Evolutionary conservation across 2,329 filamentous ascomycete species (phyloP), one percentile per base, ranked within the genome.

Genomic region (Claviceps digitariae): DNA sequence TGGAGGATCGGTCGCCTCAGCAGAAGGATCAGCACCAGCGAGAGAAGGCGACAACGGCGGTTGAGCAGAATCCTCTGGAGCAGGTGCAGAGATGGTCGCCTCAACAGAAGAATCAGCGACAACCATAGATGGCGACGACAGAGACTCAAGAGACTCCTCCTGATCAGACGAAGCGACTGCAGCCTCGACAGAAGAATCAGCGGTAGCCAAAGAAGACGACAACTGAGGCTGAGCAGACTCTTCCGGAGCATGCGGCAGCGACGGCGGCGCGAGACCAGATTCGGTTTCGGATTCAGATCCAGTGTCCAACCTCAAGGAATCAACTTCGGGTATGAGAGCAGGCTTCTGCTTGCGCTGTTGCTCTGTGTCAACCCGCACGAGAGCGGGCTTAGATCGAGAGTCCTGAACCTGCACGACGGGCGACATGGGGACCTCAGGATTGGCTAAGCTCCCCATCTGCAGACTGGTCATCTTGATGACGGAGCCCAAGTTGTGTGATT

Each of bases 401-500:
- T 52, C 31, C 10, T 34, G 31, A 12, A 34, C 47, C 20, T 43
- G 41, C 20, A 38, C 23, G 17, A 49, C 51, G 12, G 51, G 49
- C 10, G 48, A 38, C n/a, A 53, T 44, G 31, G 53, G 48, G 17
- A 53, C 23, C 4, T 50, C 21, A 6, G 54, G 57, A 40, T 50
- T 55, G 1, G 45, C 52, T 21, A 55, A 46, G 4, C 47, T 51
- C 8, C 48, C 55, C 54, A 53, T 54, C 45, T 58, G 56, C n/a
- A 54, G 12, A 36, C 55, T 54, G 40, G 41, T 55, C 23, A 40
- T 31, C 13, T 51, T 52, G 40, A 56, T 50, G 29, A 38, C 53
- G 15, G 48, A 44, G 48, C 54, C 50, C 45, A 57, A 27, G 38
- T 57, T 55, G 25, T 59, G 61, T 40, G 58, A 53, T 6, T 57